Percentiles rank a stretch among this genome's conserved stretches.
phyloP scores from a whole-genome alignment of 352 stramenopile species.

The Phytophthora capsici region DNA sequence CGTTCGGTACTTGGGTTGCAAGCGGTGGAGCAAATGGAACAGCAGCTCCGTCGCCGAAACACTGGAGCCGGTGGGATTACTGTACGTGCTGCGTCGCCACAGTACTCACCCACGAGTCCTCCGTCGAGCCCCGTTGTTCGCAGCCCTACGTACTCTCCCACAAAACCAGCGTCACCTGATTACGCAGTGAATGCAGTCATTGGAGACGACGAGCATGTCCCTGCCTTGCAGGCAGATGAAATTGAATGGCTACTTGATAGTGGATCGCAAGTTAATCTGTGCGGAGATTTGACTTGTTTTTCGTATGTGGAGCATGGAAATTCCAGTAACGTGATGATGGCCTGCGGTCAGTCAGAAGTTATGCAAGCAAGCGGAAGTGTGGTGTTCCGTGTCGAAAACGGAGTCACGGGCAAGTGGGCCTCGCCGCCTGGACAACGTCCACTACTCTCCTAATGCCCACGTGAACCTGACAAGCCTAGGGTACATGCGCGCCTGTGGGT shows the following conservation, averaged over 20 bases:
- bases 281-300: background rate
- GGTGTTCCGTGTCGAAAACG: constrained; percentile 3
- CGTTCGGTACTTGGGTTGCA: background rate
- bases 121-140: background rate
- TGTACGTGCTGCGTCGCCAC: background rate
- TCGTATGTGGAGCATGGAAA: background rate
- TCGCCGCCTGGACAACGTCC: constrained; percentile 13
- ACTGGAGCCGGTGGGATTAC: background rate
- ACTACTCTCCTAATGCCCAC: constrained; percentile 12
- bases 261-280: constrained; percentile 15
- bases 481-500: constrained; percentile 15
- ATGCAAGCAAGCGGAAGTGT: constrained; percentile 4
- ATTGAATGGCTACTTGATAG: background rate
- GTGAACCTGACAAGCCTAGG: constrained; percentile 11
- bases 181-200: background rate
- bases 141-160: background rate
- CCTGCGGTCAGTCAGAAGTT: constrained; percentile 1
- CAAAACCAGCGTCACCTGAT: background rate
- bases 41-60: background rate
- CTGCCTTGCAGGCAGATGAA: background rate
- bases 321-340: constrained; percentile 7
- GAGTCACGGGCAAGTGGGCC: constrained; percentile 1
- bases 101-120: background rate
- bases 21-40: background rate
- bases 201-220: background rate